phyloP scores from a whole-genome alignment of 345 rosid genomes.

The Eucalyptus coolabah region DNA sequence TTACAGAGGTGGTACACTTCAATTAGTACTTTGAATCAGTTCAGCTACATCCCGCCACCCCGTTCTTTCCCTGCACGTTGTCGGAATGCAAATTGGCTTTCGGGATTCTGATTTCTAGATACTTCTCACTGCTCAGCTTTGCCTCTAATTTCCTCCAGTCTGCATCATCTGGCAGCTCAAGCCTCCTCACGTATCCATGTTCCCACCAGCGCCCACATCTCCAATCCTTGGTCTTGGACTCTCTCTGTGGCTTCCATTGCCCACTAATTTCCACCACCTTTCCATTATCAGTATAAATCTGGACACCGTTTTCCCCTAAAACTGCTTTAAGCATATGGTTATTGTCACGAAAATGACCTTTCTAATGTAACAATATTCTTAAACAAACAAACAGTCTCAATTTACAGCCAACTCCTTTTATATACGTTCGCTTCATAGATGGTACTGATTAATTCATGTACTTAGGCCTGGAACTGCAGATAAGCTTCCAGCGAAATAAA shows the following conservation, averaged over 20 bases:
- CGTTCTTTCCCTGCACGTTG: background rate
- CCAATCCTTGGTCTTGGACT: conserved; percentile 48
- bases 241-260: conserved; percentile 42
- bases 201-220: conserved; percentile 84
- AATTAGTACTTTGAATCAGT: background rate
- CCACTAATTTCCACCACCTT: conserved; percentile 74
- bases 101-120: conserved; percentile 59
- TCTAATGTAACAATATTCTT: background rate
- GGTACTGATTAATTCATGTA: background rate
- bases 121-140: conserved; percentile 11
- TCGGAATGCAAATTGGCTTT: background rate
- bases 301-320: conserved; percentile 24
- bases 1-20: background rate
- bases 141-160: conserved; percentile 48
- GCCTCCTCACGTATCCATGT: conserved; percentile 63
- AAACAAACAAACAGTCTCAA: background rate
- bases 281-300: conserved; percentile 42
- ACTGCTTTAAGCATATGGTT: conserved; percentile 12
- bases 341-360: background rate
- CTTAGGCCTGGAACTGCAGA: background rate
- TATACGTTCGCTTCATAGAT: background rate
- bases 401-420: background rate
- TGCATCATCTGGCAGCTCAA: conserved; percentile 77
- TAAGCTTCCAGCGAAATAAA: background rate
- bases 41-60: background rate